Conservation (phyloP, 345 rosid species). For the Euphorbia pulcherrima region DNA sequence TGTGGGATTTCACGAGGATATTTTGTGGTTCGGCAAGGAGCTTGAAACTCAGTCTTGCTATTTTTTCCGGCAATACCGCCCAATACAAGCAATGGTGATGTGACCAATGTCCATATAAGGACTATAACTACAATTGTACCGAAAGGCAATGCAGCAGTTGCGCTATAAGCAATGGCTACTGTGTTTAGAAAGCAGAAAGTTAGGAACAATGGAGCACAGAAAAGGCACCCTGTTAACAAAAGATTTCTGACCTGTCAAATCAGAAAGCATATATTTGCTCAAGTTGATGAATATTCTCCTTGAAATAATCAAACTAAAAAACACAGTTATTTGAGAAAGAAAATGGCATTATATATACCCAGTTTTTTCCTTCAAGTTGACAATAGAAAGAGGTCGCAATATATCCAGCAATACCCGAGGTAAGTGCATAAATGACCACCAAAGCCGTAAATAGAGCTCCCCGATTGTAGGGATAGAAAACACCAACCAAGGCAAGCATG, state of each 20-base stretch:
- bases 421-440: constrained; percentile 33
- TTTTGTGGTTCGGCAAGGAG: constrained; percentile 31
- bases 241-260: constrained; percentile 28
- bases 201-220: constrained; percentile 30
- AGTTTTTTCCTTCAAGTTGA: constrained; percentile 33
- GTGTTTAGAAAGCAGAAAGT: constrained; percentile 32
- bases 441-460: constrained; percentile 34
- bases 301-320: background rate
- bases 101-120: constrained; percentile 30
- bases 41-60: constrained; percentile 34
- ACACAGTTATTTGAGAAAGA: background rate
- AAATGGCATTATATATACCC: constrained; percentile 15
- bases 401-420: constrained; percentile 31
- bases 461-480: constrained; percentile 32
- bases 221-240: constrained; percentile 26
- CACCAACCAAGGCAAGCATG: constrained; percentile 29
- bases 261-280: background rate
- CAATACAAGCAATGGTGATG: constrained; percentile 28
- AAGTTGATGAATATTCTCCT: background rate
- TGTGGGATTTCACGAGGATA: constrained; percentile 33
- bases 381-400: constrained; percentile 30
- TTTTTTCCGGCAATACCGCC: constrained; percentile 34
- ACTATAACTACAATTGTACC: constrained; percentile 29
- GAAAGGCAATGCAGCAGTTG: constrained; percentile 34
- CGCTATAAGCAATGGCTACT: constrained; percentile 30